These are phyloP conservation scores for Ophiostoma tasmaniense DNA, from an alignment of 2,329 filamentous ascomycete genomes.

Conservation along the genomic window DNA sequence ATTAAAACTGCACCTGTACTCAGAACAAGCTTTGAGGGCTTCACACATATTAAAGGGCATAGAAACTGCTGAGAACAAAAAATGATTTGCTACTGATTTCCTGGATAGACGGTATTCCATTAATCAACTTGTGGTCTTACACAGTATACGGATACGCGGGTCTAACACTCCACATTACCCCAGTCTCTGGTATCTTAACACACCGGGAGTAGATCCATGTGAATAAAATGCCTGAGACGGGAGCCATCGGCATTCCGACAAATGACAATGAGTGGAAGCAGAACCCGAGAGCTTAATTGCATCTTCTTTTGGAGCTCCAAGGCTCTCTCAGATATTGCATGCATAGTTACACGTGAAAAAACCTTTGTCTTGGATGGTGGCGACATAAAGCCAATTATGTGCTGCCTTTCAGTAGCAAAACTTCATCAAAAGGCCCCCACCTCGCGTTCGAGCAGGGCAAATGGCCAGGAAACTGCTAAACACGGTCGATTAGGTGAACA, in stretches of 20 bases:
- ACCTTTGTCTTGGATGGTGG: background rate
- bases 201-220: background rate
- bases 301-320: background rate
- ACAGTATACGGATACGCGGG: background rate
- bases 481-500: background rate
- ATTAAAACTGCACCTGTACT: background rate
- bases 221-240: background rate
- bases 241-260: background rate
- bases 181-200: background rate
- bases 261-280: background rate
- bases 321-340: too few species aligned
- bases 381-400: background rate
- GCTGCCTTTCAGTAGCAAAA: background rate
- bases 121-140: background rate
- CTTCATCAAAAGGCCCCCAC: background rate
- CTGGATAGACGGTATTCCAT: too few species aligned
- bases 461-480: background rate
- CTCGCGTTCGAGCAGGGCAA: background rate
- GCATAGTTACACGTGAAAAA: background rate
- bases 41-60: background rate
- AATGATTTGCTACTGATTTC: too few species aligned
- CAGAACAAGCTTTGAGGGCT: too few species aligned
- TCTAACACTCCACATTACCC: background rate
- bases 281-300: background rate
- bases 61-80: too few species aligned